These are phyloP conservation scores for Lachancea sp. DNA, from an alignment of 805 yeast species.

Conservation along the genomic window DNA sequence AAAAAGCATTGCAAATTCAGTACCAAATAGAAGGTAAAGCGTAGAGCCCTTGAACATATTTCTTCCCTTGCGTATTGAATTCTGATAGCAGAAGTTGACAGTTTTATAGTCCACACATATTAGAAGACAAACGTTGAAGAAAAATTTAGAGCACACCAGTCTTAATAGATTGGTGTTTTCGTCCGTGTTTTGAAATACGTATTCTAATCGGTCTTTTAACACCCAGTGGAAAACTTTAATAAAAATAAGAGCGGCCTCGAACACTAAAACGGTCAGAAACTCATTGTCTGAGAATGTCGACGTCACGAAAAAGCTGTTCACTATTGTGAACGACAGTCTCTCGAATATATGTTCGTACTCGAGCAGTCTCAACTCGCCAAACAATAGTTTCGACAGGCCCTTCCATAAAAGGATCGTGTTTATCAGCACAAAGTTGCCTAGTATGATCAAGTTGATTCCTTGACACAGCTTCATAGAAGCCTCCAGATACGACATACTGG, in stretches of 20 bases:
- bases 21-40: slow-evolving; percentile 60
- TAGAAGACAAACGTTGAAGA: slow-evolving; percentile 41
- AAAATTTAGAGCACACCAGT: slow-evolving; percentile 34
- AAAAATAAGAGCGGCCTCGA: slow-evolving; percentile 39
- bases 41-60: slow-evolving; percentile 38
- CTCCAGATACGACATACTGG: slow-evolving; percentile 31
- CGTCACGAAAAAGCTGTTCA: slow-evolving; percentile 53
- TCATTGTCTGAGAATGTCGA: slow-evolving; percentile 47
- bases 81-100: slow-evolving; percentile 45
- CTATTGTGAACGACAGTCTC: slow-evolving; percentile 55
- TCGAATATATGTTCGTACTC: slow-evolving; percentile 73
- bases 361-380: slow-evolving; percentile 67
- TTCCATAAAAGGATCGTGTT: slow-evolving; percentile 39
- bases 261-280: slow-evolving; percentile 38
- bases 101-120: slow-evolving; percentile 45
- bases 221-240: slow-evolving; percentile 76
- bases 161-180: slow-evolving; percentile 31
- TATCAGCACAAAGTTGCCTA: slow-evolving; percentile 41
- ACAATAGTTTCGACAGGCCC: slow-evolving; percentile 45
- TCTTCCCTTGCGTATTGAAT: slow-evolving; percentile 33
- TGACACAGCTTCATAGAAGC: slow-evolving; percentile 46
- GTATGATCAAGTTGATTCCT: slow-evolving; percentile 40
- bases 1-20: slow-evolving; percentile 63
- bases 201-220: slow-evolving; percentile 42
- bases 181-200: slow-evolving; percentile 40